Percentiles rank a stretch among this genome's conserved stretches.
Evolutionary conservation across 2,329 filamentous ascomycete genomes (phyloP).

Genomic region (Myriosclerotinia curreyana): DNA sequence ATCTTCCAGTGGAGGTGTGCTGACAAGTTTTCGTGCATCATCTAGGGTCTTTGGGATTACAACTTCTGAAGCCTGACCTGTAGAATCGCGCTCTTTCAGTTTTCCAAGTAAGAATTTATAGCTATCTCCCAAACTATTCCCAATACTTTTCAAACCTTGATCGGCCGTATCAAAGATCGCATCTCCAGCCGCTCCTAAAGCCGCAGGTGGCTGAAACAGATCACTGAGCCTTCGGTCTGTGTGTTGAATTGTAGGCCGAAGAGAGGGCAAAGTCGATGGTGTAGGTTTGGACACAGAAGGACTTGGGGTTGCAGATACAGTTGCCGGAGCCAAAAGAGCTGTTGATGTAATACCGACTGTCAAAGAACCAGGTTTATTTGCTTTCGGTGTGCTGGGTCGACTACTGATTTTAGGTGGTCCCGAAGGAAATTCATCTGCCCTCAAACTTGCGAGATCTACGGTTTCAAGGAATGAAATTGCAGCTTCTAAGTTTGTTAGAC

Average conservation of each 20-base stretch:
- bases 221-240: constrained; percentile 79
- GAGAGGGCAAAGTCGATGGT: constrained; percentile 36
- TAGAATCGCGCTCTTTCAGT: constrained; percentile 66
- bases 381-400: constrained; percentile 48
- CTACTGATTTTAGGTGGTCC: constrained; percentile 59
- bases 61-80: constrained; percentile 49
- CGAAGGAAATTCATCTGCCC: constrained; percentile 72
- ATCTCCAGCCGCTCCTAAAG: constrained; percentile 78
- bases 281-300: constrained; percentile 40
- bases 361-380: constrained; percentile 31
- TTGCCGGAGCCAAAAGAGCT: constrained; percentile 27
- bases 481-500: constrained; percentile 91
- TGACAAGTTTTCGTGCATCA: constrained; percentile 85
- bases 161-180: constrained; percentile 85
- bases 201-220: constrained; percentile 78
- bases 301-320: constrained; percentile 32
- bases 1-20: constrained; percentile 56
- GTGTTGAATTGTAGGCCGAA: constrained; percentile 41
- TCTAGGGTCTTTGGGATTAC: constrained; percentile 83
- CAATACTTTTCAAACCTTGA: constrained; percentile 87
- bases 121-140: constrained; percentile 83
- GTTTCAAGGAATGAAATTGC: constrained; percentile 93
- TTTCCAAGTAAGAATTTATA: constrained; percentile 92
- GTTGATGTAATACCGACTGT: constrained; percentile 39
- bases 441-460: constrained; percentile 85